phyloP scores from a whole-genome alignment of 805 yeast genomes.

The Deakozyma indianensis region DNA sequence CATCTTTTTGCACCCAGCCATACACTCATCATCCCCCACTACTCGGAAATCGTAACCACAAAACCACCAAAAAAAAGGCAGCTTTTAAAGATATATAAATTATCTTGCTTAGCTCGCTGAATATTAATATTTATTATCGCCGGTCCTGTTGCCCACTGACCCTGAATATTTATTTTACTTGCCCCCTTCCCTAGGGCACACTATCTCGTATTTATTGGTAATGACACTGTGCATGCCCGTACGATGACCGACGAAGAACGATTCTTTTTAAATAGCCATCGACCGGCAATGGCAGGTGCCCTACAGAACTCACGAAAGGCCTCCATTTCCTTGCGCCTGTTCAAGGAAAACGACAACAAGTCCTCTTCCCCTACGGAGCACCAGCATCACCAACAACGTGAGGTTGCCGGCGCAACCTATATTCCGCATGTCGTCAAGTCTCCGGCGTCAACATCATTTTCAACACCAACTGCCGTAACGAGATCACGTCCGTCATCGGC shows the following conservation, averaged over 20 bases:
- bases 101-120: too few relatives aligned
- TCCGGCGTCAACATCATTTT: not conserved
- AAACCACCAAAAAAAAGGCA: not conserved
- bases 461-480: not conserved
- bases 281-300: not conserved
- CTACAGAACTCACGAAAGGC: slow-evolving; percentile 21
- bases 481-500: not conserved
- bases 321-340: slow-evolving; percentile 24
- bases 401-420: slow-evolving; percentile 19
- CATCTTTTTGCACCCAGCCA: too few relatives aligned
- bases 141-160: too few relatives aligned
- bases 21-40: too few relatives aligned
- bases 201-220: too few relatives aligned
- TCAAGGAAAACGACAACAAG: slow-evolving; percentile 16
- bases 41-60: too few relatives aligned
- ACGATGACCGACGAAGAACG: not conserved
- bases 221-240: too few relatives aligned
- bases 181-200: too few relatives aligned
- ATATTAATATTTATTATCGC: too few relatives aligned
- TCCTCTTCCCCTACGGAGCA: not conserved
- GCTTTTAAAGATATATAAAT: too few relatives aligned
- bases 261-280: not conserved
- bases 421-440: slow-evolving; percentile 15
- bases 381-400: not conserved
- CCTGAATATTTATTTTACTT: not conserved